These are phyloP conservation scores for barrel medic (Medicago truncatula) DNA, from an alignment of 306 rosid genomes.

Conservation along the genomic window MtrunA17r5.0-ANR NC_053043.1:1349001-1349500, in stretches of 20 bases:
- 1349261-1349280: slow-evolving; percentile 1
- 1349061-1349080: slow-evolving; percentile 12
- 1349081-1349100: slow-evolving; percentile 27
- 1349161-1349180: slow-evolving; percentile 11
- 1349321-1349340: slow-evolving; percentile 63
- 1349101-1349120: slow-evolving; percentile 10
- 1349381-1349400: slow-evolving; percentile 87
- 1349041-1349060: slow-evolving; percentile 14
- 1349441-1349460: slow-evolving; percentile 60
- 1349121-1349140: slow-evolving; percentile 3
- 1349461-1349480: slow-evolving; percentile 28
- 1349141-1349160: not conserved
- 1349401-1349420: slow-evolving; percentile 92
- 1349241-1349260: slow-evolving; percentile 25
- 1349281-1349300: slow-evolving; percentile 36
- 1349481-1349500: slow-evolving; percentile 1
- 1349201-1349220: slow-evolving; percentile 4
- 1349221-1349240: slow-evolving; percentile 19
- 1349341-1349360: slow-evolving; percentile 89
- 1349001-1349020: slow-evolving; percentile 29
- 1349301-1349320: not conserved
- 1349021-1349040: slow-evolving; percentile 25
- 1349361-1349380: slow-evolving; percentile 98
- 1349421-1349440: slow-evolving; percentile 90
- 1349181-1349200: slow-evolving; percentile 23